Conservation (phyloP, 2,329 filamentous ascomycete genomes). For the Colletotrichum cereale region DNA sequence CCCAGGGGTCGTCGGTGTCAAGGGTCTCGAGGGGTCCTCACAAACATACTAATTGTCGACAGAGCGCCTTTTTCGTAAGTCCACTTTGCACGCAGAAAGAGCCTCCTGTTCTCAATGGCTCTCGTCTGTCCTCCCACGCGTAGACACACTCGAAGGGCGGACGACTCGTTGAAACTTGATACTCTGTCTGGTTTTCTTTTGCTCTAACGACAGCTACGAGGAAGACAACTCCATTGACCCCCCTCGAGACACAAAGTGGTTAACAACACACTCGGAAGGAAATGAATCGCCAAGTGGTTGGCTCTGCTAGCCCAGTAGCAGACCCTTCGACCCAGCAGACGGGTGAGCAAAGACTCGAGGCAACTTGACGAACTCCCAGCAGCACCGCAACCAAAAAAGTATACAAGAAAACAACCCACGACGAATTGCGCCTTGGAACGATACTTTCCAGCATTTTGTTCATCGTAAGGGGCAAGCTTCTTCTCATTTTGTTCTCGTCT, state of each 20-base stretch:
- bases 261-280: too few species aligned
- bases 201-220: neutral
- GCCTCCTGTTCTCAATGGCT: neutral
- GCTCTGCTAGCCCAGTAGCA: too few species aligned
- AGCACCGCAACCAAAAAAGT: neutral
- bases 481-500: neutral
- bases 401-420: neutral
- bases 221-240: neutral
- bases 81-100: neutral
- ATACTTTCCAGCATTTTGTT: neutral
- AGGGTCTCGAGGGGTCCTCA: neutral
- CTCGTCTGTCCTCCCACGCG: neutral
- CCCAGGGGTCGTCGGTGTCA: neutral
- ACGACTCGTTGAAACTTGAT: neutral
- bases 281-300: too few species aligned
- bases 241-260: too few species aligned
- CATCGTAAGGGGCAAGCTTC: neutral
- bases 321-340: neutral
- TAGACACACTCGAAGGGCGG: neutral
- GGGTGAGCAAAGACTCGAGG: neutral
- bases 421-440: neutral
- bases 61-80: neutral
- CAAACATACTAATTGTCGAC: constrained; percentile 5
- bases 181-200: neutral
- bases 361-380: neutral